Evolutionary conservation across 257 asterid species (phyloP).

Genomic region (Galeopsis tetrahit): DNA sequence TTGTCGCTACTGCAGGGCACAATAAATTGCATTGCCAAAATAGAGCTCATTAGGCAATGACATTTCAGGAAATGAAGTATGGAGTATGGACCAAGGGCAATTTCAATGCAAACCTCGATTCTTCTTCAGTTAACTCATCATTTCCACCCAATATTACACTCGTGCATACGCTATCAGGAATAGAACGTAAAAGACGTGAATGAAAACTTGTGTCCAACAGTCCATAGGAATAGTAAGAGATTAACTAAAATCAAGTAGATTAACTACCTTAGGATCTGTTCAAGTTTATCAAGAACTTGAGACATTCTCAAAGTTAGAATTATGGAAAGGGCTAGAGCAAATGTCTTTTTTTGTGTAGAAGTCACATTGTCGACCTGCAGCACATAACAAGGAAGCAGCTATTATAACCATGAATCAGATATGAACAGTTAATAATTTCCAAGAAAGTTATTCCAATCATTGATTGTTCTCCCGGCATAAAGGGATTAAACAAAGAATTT

Average conservation of each 20-base stretch:
- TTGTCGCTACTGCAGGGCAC: conserved; percentile 60
- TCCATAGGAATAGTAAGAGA: conserved; percentile 6
- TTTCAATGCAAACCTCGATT: conserved; percentile 71
- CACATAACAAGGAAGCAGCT: conserved; percentile 24
- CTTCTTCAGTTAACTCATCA: conserved; percentile 87
- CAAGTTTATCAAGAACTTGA: conserved; percentile 92
- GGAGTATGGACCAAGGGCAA: background rate
- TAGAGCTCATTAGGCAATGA: conserved; percentile 23
- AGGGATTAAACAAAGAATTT: conserved; percentile 23
- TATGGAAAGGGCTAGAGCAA: conserved; percentile 85
- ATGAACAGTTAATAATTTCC: background rate
- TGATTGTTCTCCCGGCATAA: conserved; percentile 19
- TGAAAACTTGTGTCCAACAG: conserved; percentile 13
- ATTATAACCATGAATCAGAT: background rate
- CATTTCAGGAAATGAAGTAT: conserved; percentile 28
- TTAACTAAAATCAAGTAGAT: conserved; percentile 29
- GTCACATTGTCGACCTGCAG: conserved; percentile 80
- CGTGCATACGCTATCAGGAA: conserved; percentile 69
- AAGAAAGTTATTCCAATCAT: conserved; percentile 17
- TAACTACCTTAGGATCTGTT: conserved; percentile 84
- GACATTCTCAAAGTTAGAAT: conserved; percentile 82
- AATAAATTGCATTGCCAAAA: conserved; percentile 32
- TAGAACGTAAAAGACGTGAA: conserved; percentile 31
- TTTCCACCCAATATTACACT: conserved; percentile 85
- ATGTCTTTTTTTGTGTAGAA: conserved; percentile 69